Base-by-base conservation (phyloP, 441 rosid species). In the Erodium moschatum region DNA sequence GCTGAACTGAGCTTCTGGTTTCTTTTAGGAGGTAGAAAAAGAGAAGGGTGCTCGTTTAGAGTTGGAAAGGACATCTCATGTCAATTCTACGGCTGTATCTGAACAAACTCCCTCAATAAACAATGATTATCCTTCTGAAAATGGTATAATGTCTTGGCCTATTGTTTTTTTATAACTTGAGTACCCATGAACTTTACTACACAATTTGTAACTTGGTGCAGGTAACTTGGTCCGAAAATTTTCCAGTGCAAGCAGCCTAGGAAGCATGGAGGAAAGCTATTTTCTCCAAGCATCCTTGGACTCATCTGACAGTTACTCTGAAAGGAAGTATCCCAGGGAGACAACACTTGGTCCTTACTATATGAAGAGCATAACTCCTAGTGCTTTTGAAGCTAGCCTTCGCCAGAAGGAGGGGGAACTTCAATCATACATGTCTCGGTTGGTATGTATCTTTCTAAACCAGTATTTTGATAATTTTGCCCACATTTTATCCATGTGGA, bases 321-420 rank as follows among this genome's bases (percentile, higher is more conserved):
- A 90, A 68, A 89, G 87, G 82, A 92, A 89, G 86, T 79, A 82
- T 80, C 65, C 73, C 58, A 82, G 84, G 63, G 97, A 86, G 78
- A 81, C 84, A 70, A 80, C 84, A 20, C 70, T 87, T 81, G 90
- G 86, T 82, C 87, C 97, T 10, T 88, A 84, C 85, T 87, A 82
- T 82, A 82, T 90, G 91, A 94, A 87, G 86, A 91, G 94, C 85
- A 85, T 91, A 84, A 94, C 94, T 66, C 90, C 93, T 52, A 87
- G 89, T 81, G 84, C 97, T 77, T 91, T 88, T 82, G 97, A 95
- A 79, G 82, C 95, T 63, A 82, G 96, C 62, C 97, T 91, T 82
- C 92, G 95, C 65, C 97, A 91, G 81, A 95, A 95, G 85, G 99
- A 95, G 84, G 97, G 99, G 24, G 99, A 95, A 82, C 91, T 95